phyloP scores from a whole-genome alignment of 148 eudicot genomes.

The Cornus suecica region DNA sequence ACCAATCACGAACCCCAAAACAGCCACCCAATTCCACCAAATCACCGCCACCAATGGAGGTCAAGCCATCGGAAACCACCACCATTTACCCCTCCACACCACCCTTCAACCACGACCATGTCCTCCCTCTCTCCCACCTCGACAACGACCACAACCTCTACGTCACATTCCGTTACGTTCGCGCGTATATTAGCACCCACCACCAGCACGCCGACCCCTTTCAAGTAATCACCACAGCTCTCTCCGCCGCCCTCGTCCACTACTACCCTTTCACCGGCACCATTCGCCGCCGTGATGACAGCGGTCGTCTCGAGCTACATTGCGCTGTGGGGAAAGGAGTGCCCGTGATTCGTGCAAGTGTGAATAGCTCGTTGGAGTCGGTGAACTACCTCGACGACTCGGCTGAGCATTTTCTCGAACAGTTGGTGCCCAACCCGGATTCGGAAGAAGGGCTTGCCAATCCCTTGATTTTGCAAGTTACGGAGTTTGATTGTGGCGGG shows the following conservation, averaged over 20 bases:
- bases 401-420: conserved; percentile 23
- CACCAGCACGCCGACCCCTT: conserved; percentile 34
- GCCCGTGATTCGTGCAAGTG: conserved; percentile 29
- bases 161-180: conserved; percentile 61
- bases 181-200: conserved; percentile 33
- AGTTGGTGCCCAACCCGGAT: conserved; percentile 33
- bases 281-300: conserved; percentile 23
- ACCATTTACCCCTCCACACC: conserved; percentile 30
- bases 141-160: conserved; percentile 70
- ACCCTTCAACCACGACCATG: conserved; percentile 36
- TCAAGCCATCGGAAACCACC: conserved; percentile 26
- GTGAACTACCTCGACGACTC: conserved; percentile 32
- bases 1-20: background rate
- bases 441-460: conserved; percentile 14
- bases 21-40: background rate
- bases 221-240: conserved; percentile 40
- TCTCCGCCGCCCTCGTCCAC: conserved; percentile 41
- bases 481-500: conserved; percentile 61
- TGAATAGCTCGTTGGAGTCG: conserved; percentile 24
- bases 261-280: conserved; percentile 54
- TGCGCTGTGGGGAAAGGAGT: conserved; percentile 34
- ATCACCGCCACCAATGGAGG: conserved; percentile 25
- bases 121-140: conserved; percentile 65
- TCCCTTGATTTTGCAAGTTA: conserved; percentile 43
- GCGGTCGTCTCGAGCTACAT: conserved; percentile 36